Base-by-base conservation (phyloP, 176 grass and related monocot genomes). In the Tillandsia leiboldiana region DNA sequence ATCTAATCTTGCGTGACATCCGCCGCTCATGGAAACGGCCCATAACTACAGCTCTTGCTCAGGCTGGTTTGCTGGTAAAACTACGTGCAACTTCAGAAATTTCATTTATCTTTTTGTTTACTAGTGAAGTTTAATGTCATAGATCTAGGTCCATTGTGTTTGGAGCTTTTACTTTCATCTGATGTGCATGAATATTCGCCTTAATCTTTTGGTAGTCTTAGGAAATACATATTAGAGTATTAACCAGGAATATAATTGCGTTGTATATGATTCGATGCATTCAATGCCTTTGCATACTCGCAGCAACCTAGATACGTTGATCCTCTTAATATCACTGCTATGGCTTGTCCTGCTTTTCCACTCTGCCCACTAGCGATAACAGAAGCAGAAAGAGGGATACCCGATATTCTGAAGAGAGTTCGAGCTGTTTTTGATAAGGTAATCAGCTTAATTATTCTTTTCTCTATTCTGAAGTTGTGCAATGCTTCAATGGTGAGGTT, bases 321-420 rank as follows among this genome's bases (percentile, higher is more conserved):
- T 85, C 84, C 90, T 33, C 77, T 96, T 54, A 96, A 92, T 80
- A 51, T 92, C 69, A 96, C 89, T 68, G 64, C 93, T 33, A 96
- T 96, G 93, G 93, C 93, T 26, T 96, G 93, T 26, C 93, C 93
- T 77, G 93, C 93, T 26, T 67, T 96, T 27, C 93, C 93, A 63
- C 76, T 92, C 51, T 96, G 93, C 52, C 93, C 93, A 69, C 80
- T 96, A 66, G 93, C 93, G 52, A 87, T 87, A 81, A 87, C 88
- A 70, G 93, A 96, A 87, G 93, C 93, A 27, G 93, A 96, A 69
- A 85, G 93, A 79, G 93, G 93, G 71, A 96, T 96, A 68, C 89
- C 85, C 18, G 81, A 81, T 0, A 87, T 96, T 69, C 86, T 96
- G 17, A 92, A 87, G 72, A 76, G 89, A 52, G 88, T 96, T 68